phyloP scores from a whole-genome alignment of 768 basidiomycete species.

The Pleurotus giganteus region DNA sequence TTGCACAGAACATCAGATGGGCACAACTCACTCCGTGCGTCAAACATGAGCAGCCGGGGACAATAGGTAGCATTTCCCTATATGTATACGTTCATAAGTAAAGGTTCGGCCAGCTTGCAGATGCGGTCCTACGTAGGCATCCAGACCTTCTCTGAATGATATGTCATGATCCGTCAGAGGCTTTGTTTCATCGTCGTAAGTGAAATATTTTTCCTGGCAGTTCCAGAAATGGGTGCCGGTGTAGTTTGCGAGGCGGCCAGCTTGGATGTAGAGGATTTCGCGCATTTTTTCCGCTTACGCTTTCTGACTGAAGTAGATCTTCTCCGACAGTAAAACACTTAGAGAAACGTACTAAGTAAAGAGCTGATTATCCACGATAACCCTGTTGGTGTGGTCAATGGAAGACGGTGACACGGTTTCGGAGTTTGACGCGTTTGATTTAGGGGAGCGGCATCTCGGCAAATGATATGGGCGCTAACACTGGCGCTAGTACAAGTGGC shows the following conservation, averaged over 20 bases:
- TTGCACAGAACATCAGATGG: neutral
- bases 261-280: constrained; percentile 79
- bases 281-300: constrained; percentile 42
- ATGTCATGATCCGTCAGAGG: constrained; percentile 47
- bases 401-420: no score
- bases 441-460: neutral
- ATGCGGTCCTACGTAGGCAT: constrained; percentile 39
- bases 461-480: neutral
- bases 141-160: constrained; percentile 65
- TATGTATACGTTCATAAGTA: constrained; percentile 10
- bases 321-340: no score
- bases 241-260: constrained; percentile 65
- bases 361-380: no score
- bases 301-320: neutral
- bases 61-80: constrained; percentile 50
- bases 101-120: neutral
- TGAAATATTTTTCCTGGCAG: constrained; percentile 69
- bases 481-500: no score
- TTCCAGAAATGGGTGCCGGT: constrained; percentile 82
- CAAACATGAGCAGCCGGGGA: constrained; percentile 67
- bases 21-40: constrained; percentile 53
- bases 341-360: no score
- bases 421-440: neutral
- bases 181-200: constrained; percentile 43
- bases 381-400: no score